Conservation (phyloP, 83 land plant genomes). For the Diphasiastrum complanatum region DNA sequence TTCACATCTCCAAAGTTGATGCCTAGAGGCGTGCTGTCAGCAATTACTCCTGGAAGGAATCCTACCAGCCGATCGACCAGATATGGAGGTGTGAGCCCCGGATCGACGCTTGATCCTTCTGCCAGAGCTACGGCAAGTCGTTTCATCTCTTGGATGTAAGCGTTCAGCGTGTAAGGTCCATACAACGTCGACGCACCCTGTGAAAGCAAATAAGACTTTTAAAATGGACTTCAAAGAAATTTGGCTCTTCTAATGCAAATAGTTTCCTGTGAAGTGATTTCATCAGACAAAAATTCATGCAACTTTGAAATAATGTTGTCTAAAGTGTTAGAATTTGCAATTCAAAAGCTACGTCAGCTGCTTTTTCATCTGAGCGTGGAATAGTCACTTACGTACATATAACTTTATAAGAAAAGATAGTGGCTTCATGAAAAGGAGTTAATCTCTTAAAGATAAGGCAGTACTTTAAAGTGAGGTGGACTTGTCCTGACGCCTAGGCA, state of each 20-base stretch:
- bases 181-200: constrained; percentile 81
- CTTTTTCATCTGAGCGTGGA: too few relatives aligned
- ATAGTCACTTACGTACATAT: too few relatives aligned
- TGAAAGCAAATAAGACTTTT: not conserved
- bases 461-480: too few relatives aligned
- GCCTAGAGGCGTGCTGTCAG: constrained; percentile 57
- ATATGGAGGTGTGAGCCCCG: constrained; percentile 51
- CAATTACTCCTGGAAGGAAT: constrained; percentile 63
- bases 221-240: not conserved
- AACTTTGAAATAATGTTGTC: too few relatives aligned
- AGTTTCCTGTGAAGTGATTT: too few relatives aligned
- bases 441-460: too few relatives aligned
- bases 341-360: not conserved
- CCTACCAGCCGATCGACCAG: constrained; percentile 49
- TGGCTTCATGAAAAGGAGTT: too few relatives aligned
- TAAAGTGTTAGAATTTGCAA: not conserved
- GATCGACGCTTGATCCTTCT: constrained; percentile 20
- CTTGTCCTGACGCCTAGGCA: not conserved
- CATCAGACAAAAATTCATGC: too few relatives aligned
- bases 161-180: constrained; percentile 71
- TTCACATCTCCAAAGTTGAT: constrained; percentile 55
- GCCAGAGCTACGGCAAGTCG: constrained; percentile 57
- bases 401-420: too few relatives aligned
- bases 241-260: too few relatives aligned
- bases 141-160: constrained; percentile 73